phyloP scores from a whole-genome alignment of 2,329 filamentous ascomycete genomes.

The Scytalidium sp. region DNA sequence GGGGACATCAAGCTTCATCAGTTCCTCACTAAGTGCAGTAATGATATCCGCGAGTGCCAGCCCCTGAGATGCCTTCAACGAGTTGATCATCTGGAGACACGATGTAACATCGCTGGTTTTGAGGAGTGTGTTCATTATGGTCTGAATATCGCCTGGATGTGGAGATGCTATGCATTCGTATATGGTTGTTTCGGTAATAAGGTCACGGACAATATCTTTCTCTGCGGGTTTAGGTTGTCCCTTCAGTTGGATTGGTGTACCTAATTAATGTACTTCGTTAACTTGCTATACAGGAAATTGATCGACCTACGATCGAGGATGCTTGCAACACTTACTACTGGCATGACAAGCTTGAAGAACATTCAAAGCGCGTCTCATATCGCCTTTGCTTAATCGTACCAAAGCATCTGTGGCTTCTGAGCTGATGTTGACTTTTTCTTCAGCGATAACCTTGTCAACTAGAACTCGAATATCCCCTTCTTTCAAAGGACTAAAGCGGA shows the following conservation, averaged over 20 bases:
- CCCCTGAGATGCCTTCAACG: constrained; percentile 80
- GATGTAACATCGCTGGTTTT: constrained; percentile 84
- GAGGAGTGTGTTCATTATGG: constrained; percentile 81
- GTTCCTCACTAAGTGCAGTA: constrained; percentile 78
- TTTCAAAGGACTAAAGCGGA: constrained; percentile 91
- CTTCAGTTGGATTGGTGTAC: constrained; percentile 63
- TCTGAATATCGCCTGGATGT: constrained; percentile 81
- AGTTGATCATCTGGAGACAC: constrained; percentile 83
- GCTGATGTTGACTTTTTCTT: constrained; percentile 82
- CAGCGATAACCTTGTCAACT: constrained; percentile 85
- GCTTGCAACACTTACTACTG: constrained; percentile 60
- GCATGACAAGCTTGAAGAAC: constrained; percentile 96
- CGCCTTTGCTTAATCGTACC: constrained; percentile 85
- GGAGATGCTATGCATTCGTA: constrained; percentile 97
- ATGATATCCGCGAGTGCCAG: constrained; percentile 92
- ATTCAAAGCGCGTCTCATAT: constrained; percentile 93
- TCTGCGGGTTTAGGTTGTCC: constrained; percentile 58
- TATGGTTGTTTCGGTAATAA: constrained; percentile 87
- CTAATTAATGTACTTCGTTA: constrained; percentile 36
- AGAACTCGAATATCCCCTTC: constrained; percentile 79
- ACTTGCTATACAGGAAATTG: not conserved
- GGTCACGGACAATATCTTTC: constrained; percentile 70
- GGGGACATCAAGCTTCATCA: constrained; percentile 79
- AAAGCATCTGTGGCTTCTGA: constrained; percentile 78
- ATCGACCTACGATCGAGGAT: not conserved